Conservation (phyloP, 2,329 filamentous ascomycete species). For the Fonsecaea multimorphosa region DNA sequence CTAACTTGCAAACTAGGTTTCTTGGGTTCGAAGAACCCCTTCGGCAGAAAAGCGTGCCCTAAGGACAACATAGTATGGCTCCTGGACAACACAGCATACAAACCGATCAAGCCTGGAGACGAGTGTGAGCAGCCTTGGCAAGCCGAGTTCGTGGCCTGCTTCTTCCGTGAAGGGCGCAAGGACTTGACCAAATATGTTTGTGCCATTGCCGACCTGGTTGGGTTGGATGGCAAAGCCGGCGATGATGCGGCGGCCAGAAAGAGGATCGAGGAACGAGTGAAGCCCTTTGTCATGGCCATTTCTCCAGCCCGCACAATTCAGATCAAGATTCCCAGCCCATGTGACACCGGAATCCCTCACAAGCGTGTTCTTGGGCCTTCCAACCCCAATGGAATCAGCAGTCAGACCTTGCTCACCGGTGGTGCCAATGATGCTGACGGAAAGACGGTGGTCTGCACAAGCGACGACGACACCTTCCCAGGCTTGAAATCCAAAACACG, state of each 20-base stretch:
- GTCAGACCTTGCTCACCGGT: constrained; percentile 64
- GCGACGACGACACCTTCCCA: constrained; percentile 52
- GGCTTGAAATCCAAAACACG: constrained; percentile 69
- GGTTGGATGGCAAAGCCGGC: constrained; percentile 64
- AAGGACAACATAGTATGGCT: constrained; percentile 82
- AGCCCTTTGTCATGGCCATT: constrained; percentile 78
- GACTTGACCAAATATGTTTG: constrained; percentile 71
- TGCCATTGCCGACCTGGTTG: constrained; percentile 72
- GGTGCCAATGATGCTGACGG: constrained; percentile 54
- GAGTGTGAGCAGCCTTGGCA: constrained; percentile 64
- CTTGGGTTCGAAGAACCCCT: constrained; percentile 59
- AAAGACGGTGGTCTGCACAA: constrained; percentile 55
- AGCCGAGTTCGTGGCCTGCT: constrained; percentile 81
- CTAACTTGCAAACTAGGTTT: constrained; percentile 34
- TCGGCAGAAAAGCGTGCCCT: constrained; percentile 64
- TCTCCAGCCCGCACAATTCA: constrained; percentile 71
- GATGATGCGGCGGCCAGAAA: constrained; percentile 62
- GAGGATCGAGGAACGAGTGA: constrained; percentile 63
- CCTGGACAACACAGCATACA: constrained; percentile 85
- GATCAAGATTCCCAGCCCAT: constrained; percentile 61
- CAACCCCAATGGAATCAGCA: constrained; percentile 73
- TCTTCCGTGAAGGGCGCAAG: constrained; percentile 75
- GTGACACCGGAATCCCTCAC: constrained; percentile 51
- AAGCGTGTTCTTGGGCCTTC: constrained; percentile 70
- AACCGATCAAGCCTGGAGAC: constrained; percentile 47